Evolutionary conservation across 805 yeast genomes (phyloP), one percentile per base, ranked within the genome.

Genomic region (Wickerhamiella kurtzmanii): DNA sequence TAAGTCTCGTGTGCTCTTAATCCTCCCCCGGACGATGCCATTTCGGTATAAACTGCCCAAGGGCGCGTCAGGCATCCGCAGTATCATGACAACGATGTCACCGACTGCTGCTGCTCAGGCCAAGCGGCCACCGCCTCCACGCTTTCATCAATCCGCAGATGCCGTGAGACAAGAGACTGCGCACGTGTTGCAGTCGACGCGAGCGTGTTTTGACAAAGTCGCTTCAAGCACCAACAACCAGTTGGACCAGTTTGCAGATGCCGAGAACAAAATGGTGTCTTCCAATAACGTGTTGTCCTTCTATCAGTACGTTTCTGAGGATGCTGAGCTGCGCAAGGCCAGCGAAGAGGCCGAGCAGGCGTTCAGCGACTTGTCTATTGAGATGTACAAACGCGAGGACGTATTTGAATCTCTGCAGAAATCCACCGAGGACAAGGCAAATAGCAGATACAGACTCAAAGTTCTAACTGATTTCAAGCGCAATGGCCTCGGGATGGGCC

Each of bases 261-360:
- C 70, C 45, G 77, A 76, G 51, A 78, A 82, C 57, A 64, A 63
- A 21, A 67, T 70, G 39, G 62, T 68, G 8, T 70, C 71, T 3
- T 44, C 70, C 4, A 66, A 67, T 22, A 73, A 72, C 54, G 79
- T 72, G 53, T 62, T 82, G 54, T 67, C 79, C 17, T 84, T 85
- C 59, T 79, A 77, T 57, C 85, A 79, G 61, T 79, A 80, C 54
- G 88, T 85, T 9, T 79, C 88, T 2, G 56, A 76, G 18, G 70
- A 73, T 52, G 75, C 78, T 56, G 76, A 64, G n/a, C 59, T 82
- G 28, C 72, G 95, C 57, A 84, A 81, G 52, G 84, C 86, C 2
- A 77, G 88, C 2, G 71, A 72, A 40, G 66, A 73, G 50, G 80
- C 84, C 0, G 82, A 79, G 51, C 76, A 76, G 58, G 58, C 69